A percentile compares a stretch with the other conserved stretches of the same genome.
Evolutionary conservation across 2,329 filamentous ascomycete genomes (phyloP).

Genomic region (Fusarium sp.): DNA sequence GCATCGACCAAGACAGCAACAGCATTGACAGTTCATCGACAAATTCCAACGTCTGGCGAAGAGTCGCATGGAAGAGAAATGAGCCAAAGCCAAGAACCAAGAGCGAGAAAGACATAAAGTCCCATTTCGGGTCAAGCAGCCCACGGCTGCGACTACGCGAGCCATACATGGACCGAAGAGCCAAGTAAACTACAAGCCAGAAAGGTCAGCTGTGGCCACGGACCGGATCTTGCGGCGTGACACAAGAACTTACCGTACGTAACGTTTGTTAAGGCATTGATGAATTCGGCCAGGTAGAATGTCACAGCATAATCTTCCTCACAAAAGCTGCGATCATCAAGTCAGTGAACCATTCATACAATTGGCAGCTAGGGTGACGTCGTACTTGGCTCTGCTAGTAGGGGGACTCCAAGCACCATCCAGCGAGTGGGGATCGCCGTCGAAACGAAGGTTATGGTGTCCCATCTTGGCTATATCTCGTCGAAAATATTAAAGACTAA

Average conservation of each 20-base stretch:
- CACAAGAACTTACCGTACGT: slow-evolving; percentile 53
- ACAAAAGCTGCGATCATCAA: slow-evolving; percentile 46
- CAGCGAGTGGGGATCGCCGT: slow-evolving; percentile 48
- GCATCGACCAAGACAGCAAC: slow-evolving; percentile 60
- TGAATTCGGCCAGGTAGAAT: slow-evolving; percentile 56
- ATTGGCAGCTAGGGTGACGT: neutral
- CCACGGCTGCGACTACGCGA: slow-evolving; percentile 44
- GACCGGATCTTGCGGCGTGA: neutral
- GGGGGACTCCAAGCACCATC: slow-evolving; percentile 53
- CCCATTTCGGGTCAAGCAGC: slow-evolving; percentile 47
- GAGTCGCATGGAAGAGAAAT: slow-evolving; percentile 56
- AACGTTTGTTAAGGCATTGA: slow-evolving; percentile 56
- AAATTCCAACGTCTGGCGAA: slow-evolving; percentile 56
- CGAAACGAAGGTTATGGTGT: slow-evolving; percentile 52
- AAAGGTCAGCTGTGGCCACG: slow-evolving; percentile 8
- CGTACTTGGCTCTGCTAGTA: slow-evolving; percentile 54
- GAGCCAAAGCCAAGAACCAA: slow-evolving; percentile 56
- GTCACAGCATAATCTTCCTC: slow-evolving; percentile 62
- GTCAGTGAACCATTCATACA: slow-evolving; percentile 22
- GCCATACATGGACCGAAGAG: slow-evolving; percentile 52
- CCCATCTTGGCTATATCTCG: slow-evolving; percentile 10
- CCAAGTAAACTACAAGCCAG: slow-evolving; percentile 52
- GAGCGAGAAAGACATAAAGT: slow-evolving; percentile 56
- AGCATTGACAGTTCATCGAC: slow-evolving; percentile 70
- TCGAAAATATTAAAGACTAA: neutral